phyloP scores from a whole-genome alignment of 1,284 basidiomycete species.

The Papiliotrema fonsecae region DNA sequence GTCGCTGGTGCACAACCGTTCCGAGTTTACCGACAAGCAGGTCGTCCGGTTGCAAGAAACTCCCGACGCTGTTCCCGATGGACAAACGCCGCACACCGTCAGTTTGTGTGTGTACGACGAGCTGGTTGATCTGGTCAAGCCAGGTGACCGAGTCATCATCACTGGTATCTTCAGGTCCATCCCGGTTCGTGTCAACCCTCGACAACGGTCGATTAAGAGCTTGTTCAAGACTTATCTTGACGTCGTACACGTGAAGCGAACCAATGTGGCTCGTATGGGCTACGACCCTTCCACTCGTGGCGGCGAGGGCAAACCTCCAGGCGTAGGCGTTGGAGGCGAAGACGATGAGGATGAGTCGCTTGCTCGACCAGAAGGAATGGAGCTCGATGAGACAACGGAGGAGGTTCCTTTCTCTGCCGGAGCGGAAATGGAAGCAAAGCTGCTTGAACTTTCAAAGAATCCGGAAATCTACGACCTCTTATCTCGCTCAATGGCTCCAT shows the following conservation, averaged over 20 bases:
- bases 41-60: conserved; percentile 95
- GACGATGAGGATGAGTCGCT: conserved; percentile 61
- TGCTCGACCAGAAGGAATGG: conserved; percentile 48
- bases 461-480: conserved; percentile 86
- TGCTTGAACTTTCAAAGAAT: conserved; percentile 65
- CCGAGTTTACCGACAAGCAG: conserved; percentile 91
- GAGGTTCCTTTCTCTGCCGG: conserved; percentile 51
- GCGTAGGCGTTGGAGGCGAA: conserved; percentile 78
- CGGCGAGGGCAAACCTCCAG: conserved; percentile 54
- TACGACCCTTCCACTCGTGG: conserved; percentile 75
- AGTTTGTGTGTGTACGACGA: conserved; percentile 95
- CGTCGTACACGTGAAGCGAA: conserved; percentile 84
- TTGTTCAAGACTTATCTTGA: conserved; percentile 95
- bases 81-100: conserved; percentile 96
- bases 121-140: conserved; percentile 89
- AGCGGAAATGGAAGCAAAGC: conserved; percentile 56
- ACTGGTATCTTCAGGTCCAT: conserved; percentile 94
- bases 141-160: conserved; percentile 85
- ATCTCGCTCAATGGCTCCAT: conserved; percentile 80
- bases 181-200: conserved; percentile 87
- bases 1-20: conserved; percentile 94
- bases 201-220: conserved; percentile 85
- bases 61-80: conserved; percentile 94
- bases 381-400: conserved; percentile 46
- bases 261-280: conserved; percentile 64